Percentiles rank a stretch among this genome's conserved stretches.
Evolutionary conservation across 2,329 filamentous ascomycete species (phyloP).

Genomic region (Fusarium albosuccineum): DNA sequence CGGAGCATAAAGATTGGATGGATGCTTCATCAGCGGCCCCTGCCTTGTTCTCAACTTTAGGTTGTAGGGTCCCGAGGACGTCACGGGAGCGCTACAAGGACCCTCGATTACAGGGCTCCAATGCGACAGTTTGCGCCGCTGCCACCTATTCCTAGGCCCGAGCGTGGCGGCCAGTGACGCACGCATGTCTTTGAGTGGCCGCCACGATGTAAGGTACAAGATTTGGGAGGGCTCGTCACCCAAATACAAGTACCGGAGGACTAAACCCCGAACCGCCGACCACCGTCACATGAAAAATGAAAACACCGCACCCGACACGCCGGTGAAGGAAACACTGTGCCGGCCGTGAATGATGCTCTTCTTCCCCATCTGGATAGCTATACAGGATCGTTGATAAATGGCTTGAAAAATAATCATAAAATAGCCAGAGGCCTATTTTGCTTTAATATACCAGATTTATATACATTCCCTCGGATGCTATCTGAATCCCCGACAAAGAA

Average conservation of each 20-base stretch:
- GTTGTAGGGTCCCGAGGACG: slow-evolving; percentile 33
- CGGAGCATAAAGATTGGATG: slow-evolving; percentile 36
- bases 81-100: slow-evolving; percentile 39
- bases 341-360: too few relatives aligned
- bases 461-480: too few relatives aligned
- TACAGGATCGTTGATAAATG: too few relatives aligned
- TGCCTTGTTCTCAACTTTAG: slow-evolving; percentile 12
- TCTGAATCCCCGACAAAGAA: too few relatives aligned
- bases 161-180: slow-evolving; percentile 41
- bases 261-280: slow-evolving; percentile 30
- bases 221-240: slow-evolving; percentile 15
- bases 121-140: slow-evolving; percentile 28
- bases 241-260: slow-evolving; percentile 28
- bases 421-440: too few relatives aligned
- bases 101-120: slow-evolving; percentile 31
- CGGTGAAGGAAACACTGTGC: too few relatives aligned
- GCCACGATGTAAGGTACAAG: slow-evolving; percentile 27
- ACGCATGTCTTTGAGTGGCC: slow-evolving; percentile 31
- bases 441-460: too few relatives aligned
- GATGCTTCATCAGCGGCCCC: slow-evolving; percentile 4
- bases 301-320: slow-evolving; percentile 6
- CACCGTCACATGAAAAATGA: slow-evolving; percentile 37
- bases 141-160: slow-evolving; percentile 33
- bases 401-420: too few relatives aligned
- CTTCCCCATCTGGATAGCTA: too few relatives aligned